Base-by-base conservation (phyloP, 2,329 filamentous ascomycete genomes). In the Diplocarpon rosae region DNA sequence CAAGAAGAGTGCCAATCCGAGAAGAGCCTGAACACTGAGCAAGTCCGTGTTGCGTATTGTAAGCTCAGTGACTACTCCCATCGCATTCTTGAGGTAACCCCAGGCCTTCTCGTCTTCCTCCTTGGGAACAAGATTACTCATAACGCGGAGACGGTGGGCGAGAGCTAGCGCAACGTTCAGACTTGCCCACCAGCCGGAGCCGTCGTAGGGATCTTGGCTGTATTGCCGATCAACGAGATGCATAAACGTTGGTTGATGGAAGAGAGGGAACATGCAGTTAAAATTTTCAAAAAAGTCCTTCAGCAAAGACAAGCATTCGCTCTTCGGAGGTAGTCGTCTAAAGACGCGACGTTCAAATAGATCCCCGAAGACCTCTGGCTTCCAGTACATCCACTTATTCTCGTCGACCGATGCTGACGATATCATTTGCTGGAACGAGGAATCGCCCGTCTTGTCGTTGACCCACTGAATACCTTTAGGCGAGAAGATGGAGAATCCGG, bases 391-490 rank as follows among this genome's bases (percentile, higher is more conserved):
- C 85, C 87, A 95, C 62, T 94, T 95, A 64, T 92, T 86, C 58
- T 95, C 87, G 56, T 95, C 86, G 34, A 93, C 80, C 20, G 85
- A 86, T n/a, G 90, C 84, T 42, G 86, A 82, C 2, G 83, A 83
- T 44, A 98, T 95, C 85, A 95, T 96, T 45, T 85, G 77, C 62
- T 94, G 85, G 65, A 98, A 98, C 0, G 88, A 93, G 16, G 74
- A 79, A 61, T 98, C 92, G n/a, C 92, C 92, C 2, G 89, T 96
- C 69, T 93, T 95, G 55, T 92, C 82, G 58, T 95, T 96, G 42
- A 98, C 90, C 92, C 92, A 98, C 63, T 95, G 84, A 43, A 98
- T 94, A 36, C 92, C 92, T 63, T 95, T 95, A 12, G 90, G 92
- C 0, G 90, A 96, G 68, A 98, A 96, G 56, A 98, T 98, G 43